Evolutionary conservation across 768 basidiomycete genomes (phyloP), one percentile per base, ranked within the genome.

Genomic region (Boletus tomentosulus): DNA sequence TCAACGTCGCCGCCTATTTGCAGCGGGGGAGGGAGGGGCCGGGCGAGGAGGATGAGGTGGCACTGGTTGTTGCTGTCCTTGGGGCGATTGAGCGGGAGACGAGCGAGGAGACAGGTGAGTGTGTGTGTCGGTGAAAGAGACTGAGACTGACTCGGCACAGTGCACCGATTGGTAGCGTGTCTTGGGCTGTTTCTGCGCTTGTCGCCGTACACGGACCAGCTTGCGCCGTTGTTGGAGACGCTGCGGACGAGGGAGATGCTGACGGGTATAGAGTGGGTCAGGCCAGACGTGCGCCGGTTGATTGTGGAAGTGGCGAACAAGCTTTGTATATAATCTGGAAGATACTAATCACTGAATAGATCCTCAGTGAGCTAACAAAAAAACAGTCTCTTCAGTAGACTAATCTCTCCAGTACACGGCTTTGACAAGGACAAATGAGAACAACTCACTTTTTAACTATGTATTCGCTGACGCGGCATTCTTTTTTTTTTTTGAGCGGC

Each of bases 41-140:
- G 48, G 82, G 84, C 50, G 89, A 79, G 19, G 93, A 94, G 51
- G 95, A 91, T 90, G 85, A 92, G 63, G 75, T 89, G 0, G 95
- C 97, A 73, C 70, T 96, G 31, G 74, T 85, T 2, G 89, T 86
- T 62, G 95, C 89, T 1, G 64, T 97, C n/a, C 66, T 94, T 0
- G 90, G 92, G 67, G 89, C 88, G 16, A 62, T 96, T 19, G 78
- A 76, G 48, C 78, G 79, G 57, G 92, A 96, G 72, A 78, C 73
- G 57, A 71, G 77, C 58, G 89, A 91, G 67, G 94, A 95, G 64
- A 84, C 91, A 19, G 19, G 19, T 19, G 19, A 19, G 19, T 19
- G 19, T 19, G 1, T 19, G 19, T 19, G 19, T 19, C 19, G 19
- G 19, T 19, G 19, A 19, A 19, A 19, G 19, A 19, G 19, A 19